phyloP scores from a whole-genome alignment of 192 early-diverging fungal species.

The Oehlia diaphana region DNA sequence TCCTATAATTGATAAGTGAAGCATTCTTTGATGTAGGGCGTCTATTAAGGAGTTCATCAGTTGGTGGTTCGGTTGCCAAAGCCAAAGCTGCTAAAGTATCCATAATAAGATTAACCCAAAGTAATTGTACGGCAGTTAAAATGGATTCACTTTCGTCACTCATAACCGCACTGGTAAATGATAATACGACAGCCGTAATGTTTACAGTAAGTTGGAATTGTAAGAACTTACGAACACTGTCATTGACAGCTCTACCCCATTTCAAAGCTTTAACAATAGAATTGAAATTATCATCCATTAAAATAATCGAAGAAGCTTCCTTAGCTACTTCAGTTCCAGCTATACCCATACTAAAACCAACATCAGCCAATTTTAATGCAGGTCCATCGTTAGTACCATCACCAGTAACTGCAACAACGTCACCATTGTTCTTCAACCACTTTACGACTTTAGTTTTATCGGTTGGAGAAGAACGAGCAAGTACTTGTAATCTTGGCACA shows the following conservation, averaged over 20 bases:
- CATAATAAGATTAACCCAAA: constrained; percentile 97
- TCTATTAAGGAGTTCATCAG: constrained; percentile 77
- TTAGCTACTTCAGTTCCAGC: constrained; percentile 85
- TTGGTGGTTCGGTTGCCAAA: constrained; percentile 90
- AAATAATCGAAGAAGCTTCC: constrained; percentile 79
- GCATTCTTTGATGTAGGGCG: constrained; percentile 74
- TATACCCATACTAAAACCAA: constrained; percentile 94
- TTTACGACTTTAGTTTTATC: constrained; percentile 89
- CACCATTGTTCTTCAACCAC: constrained; percentile 66
- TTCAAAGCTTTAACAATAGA: constrained; percentile 76
- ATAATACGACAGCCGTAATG: constrained; percentile 73
- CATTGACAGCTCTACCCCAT: constrained; percentile 82
- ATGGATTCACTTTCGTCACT: constrained; percentile 71
- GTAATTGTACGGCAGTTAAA: constrained; percentile 86
- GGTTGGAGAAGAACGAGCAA: constrained; percentile 84
- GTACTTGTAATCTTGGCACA: constrained; percentile 75
- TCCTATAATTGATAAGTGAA: constrained; percentile 79
- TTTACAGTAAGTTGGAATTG: constrained; percentile 87
- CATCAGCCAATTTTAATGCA: constrained; percentile 84
- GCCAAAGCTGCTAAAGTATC: constrained; percentile 90
- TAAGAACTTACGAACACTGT: constrained; percentile 85
- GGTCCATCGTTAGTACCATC: constrained; percentile 89
- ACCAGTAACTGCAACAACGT: constrained; percentile 81
- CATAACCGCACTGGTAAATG: constrained; percentile 65
- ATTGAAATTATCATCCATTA: constrained; percentile 91